Evolutionary conservation across 2,329 filamentous ascomycete genomes (phyloP), one percentile per base, ranked within the genome.

Genomic region (Calonectria naviculata): DNA sequence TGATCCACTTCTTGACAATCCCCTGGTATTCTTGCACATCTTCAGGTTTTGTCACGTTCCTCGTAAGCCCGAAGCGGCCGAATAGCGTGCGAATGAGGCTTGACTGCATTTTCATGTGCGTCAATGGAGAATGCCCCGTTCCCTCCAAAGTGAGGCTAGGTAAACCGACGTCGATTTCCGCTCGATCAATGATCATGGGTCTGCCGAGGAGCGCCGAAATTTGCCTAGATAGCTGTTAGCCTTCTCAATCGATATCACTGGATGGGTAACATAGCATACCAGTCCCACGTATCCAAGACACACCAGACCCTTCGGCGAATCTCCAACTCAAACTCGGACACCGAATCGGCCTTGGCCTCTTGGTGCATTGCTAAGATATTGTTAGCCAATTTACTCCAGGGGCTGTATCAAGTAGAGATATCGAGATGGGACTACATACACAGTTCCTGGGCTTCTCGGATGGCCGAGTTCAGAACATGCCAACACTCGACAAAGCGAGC

Each of bases 1-100:
- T 71, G 34, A 87, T 82, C 83, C 87, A 89, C 3, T 76, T 77
- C 31, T 87, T 81, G 17, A 87, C 80, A 3, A 81, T 81, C 1
- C 36, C 36, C 26, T 71, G 82, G 54, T 84, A 83, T 62, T 79
- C 78, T 49, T 77, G 72, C 13, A 83, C 75, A 26, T 86, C 78
- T 15, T 79, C 71, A 1, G 79, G 71, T 2, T 68, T 65, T 13
- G 72, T 71, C 12, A 84, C 71, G 47, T 79, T 79, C 58, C 78
- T 81, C 7, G 78, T 75, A 0, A 75, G 74, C 5, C 80, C 78
- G 60, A 84, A 85, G 26, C 78, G 77, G 4, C 60, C 49, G n/a
- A 78, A 79, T 9, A 85, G 58, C 5, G 76, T 72, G 0, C 71
- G 73, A n/a, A 83, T 82, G 24, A 84, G 65, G 28, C 78, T 70